Evolutionary conservation across 495 filamentous ascomycete genomes (phyloP).

Genomic region (Copromyces sp.): DNA sequence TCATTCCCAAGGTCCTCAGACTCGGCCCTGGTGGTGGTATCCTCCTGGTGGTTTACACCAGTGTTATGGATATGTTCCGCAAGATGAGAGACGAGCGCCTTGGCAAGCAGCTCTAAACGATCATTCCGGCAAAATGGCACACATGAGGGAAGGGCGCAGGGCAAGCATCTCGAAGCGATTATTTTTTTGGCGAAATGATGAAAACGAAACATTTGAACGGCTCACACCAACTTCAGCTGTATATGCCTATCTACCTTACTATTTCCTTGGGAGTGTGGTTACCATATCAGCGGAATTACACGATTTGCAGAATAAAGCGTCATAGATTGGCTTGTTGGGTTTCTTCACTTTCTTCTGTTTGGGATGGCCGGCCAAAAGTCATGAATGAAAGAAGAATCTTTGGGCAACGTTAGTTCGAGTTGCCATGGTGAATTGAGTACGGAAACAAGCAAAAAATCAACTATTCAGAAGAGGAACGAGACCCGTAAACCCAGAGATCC

Average conservation of each 20-base stretch:
- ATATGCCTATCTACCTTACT: not conserved
- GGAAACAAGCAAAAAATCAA: not conserved
- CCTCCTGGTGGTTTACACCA: constrained; percentile 83
- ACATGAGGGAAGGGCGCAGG: not conserved
- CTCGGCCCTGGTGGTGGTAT: constrained; percentile 49
- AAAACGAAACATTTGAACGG: not conserved
- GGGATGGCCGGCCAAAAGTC: not conserved
- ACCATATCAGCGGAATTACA: not conserved
- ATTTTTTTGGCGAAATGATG: not conserved
- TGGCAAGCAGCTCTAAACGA: not conserved
- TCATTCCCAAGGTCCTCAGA: constrained; percentile 75
- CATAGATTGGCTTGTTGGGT: not conserved
- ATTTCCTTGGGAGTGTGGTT: not conserved
- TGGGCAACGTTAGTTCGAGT: not conserved
- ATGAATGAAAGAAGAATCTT: not conserved
- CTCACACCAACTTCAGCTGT: not conserved
- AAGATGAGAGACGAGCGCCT: constrained; percentile 21
- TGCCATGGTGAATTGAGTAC: not conserved
- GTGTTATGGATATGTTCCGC: constrained; percentile 83
- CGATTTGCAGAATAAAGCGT: not conserved
- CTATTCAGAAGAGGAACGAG: not conserved
- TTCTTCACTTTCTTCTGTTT: not conserved
- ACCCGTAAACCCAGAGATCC: too few species aligned
- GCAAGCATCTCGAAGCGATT: not conserved
- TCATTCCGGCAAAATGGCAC: not conserved